These are phyloP conservation scores for Peronosclerospora sorghi DNA, from an alignment of 352 stramenopile genomes.

Conservation along the genomic window DNA sequence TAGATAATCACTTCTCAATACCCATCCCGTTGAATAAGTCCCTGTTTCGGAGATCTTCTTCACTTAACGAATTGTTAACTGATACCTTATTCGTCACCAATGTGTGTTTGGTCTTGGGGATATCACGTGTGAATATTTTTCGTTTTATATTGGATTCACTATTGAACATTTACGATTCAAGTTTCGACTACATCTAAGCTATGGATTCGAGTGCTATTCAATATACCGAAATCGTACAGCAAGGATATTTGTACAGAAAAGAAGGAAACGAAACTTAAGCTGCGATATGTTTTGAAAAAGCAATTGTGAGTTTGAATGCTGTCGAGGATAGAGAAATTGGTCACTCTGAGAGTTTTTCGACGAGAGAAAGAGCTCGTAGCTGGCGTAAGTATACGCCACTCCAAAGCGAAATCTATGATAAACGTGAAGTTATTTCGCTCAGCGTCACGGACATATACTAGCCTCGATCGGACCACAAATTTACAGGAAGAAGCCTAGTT, in stretches of 20 bases:
- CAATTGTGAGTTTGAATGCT: slow-evolving; percentile 10
- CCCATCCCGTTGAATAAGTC: too few relatives aligned
- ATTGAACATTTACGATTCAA: too few relatives aligned
- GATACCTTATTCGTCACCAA: too few relatives aligned
- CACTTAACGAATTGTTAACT: too few relatives aligned
- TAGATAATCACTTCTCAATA: too few relatives aligned
- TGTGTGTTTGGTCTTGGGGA: slow-evolving; percentile 16
- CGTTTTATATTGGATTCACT: slow-evolving; percentile 20
- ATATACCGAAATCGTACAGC: slow-evolving; percentile 38
- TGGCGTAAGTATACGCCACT: slow-evolving; percentile 39
- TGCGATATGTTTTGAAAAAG: slow-evolving; percentile 15
- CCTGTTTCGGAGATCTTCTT: too few relatives aligned
- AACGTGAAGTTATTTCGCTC: slow-evolving; percentile 38
- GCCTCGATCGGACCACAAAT: slow-evolving; percentile 13
- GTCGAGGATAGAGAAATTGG: neutral
- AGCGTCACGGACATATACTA: slow-evolving; percentile 26
- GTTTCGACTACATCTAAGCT: too few relatives aligned
- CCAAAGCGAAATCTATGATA: slow-evolving; percentile 14
- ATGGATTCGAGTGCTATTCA: too few relatives aligned
- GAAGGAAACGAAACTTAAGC: slow-evolving; percentile 17
- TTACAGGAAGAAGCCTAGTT: slow-evolving; percentile 36
- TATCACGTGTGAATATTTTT: slow-evolving; percentile 1
- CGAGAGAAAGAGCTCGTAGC: slow-evolving; percentile 22
- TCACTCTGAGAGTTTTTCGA: slow-evolving; percentile 6
- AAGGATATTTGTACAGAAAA: slow-evolving; percentile 19